Evolutionary conservation across 164 flowering plant species (phyloP), one percentile per base, ranked within the genome.

Genomic region (Pachysandra terminalis): DNA sequence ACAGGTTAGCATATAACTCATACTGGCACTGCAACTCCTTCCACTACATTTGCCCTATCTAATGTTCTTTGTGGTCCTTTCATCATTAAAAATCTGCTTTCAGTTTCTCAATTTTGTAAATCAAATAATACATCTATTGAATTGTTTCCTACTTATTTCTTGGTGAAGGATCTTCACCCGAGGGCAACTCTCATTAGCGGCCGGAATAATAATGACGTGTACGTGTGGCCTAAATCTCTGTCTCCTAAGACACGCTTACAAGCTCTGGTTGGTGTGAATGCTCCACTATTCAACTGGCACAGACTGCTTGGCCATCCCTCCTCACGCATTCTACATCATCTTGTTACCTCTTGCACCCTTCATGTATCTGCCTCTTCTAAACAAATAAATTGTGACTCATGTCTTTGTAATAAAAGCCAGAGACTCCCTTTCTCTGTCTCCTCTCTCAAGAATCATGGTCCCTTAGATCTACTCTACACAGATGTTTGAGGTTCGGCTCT

Each of bases 291-390:
- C 28, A 63, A 14, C 55, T 68, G 57, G 70, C 70, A 59, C 28
- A 19, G 64, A 23, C 3, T 17, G 19, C 40, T 68, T 19, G 70
- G 70, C 28, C 70, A 68, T 59, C 70, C 70, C 15, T 68, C 64
- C 14, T 41, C 22, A 41, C 40, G 49, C 16, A 22, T 68, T 17
- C 19, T 59, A 5, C 24, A 68, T 25, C 53, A 63, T 14, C 35
- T 45, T 63, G 55, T 45, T 23, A 45, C 19, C n/a, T n/a, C 53
- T 45, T 9, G 55, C 32, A 23, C 21, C 17, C 53, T 63, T 63
- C 55, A 40, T 25, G 35, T 52, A 2, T 25, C 35, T 51, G 28
- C 66, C 1, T 48, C 66, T 8, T 24, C 56, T 49, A 5, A 8
- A 6, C 28, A 48, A 23, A 10, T 49, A 25, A 51, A 3, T 16